A percentile compares a stretch with the other conserved stretches of the same genome.
Conservation (phyloP, 2,329 filamentous ascomycete genomes). For the Cryphonectria japonica region DNA sequence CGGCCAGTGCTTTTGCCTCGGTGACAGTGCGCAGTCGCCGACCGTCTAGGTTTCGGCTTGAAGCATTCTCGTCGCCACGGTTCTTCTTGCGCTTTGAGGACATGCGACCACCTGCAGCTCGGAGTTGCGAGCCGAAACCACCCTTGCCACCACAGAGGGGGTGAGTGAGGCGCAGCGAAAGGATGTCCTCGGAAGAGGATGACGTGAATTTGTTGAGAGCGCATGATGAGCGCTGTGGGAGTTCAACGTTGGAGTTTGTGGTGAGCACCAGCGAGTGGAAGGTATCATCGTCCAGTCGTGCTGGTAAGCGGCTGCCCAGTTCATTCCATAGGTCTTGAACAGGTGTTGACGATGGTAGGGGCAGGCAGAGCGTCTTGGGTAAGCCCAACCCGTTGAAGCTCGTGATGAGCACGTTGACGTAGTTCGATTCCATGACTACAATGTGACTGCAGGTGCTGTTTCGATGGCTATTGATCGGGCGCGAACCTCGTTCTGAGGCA, state of each 20-base stretch:
- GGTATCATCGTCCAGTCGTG: slow-evolving; percentile 48
- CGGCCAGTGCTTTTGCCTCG: slow-evolving; percentile 92
- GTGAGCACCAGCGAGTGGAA: slow-evolving; percentile 72
- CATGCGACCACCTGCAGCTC: slow-evolving; percentile 97
- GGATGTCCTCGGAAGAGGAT: slow-evolving; percentile 63
- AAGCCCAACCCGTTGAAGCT: slow-evolving; percentile 83
- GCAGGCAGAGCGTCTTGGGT: slow-evolving; percentile 81
- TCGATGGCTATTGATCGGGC: background rate
- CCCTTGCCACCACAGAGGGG: slow-evolving; percentile 92
- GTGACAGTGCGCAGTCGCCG: slow-evolving; percentile 87
- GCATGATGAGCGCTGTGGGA: slow-evolving; percentile 57
- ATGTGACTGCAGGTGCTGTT: background rate
- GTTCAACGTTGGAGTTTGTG: slow-evolving; percentile 75
- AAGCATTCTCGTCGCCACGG: slow-evolving; percentile 82
- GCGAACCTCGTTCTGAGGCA: background rate
- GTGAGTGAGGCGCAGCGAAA: slow-evolving; percentile 79
- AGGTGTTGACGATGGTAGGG: slow-evolving; percentile 66
- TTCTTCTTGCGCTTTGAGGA: slow-evolving; percentile 88
- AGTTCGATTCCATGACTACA: slow-evolving; percentile 55
- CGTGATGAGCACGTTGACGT: slow-evolving; percentile 81
- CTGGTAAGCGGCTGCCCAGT: slow-evolving; percentile 65
- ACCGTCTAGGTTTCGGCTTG: slow-evolving; percentile 91
- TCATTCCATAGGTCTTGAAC: slow-evolving; percentile 68
- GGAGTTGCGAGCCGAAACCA: slow-evolving; percentile 95
- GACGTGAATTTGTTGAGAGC: slow-evolving; percentile 63